Base-by-base conservation (phyloP, 1,284 basidiomycete genomes). In the Rhizoctonia solani region DNA sequence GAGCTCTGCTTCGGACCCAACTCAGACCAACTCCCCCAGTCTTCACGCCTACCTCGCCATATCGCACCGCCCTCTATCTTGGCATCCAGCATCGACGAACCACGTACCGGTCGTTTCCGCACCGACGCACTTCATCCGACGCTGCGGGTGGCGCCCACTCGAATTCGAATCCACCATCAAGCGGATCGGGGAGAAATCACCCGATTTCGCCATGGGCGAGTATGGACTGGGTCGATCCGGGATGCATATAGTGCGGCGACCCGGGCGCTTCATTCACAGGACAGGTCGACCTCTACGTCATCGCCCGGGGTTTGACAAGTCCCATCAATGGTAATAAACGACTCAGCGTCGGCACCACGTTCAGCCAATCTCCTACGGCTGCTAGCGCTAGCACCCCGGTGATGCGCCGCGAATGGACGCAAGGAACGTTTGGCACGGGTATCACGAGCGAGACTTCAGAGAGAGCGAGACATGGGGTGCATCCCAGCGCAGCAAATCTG, bases 171-270 rank as follows among this genome's bases (percentile, higher is more conserved):
- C 8, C 50, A 16, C 50, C 13, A 11, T 52, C 49, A 9, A 27
- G n/a, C n/a, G n/a, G n/a, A n/a, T n/a, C n/a, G n/a, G n/a, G n/a
- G n/a, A n/a, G n/a, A n/a, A n/a, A n/a, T n/a, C n/a, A n/a, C n/a
- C n/a, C 49, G 59, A 63, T 14, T 41, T 50, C n/a, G 37, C 30
- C 34, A 49, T 63, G 5, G 59, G 44, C 4, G 59, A 63, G 44
- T 37, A 39, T 34, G 47, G 59, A 23, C 39, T 52, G 13, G 47
- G 47, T 27, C 23, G 59, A 14, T 6, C 32, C 19, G 59, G 59
- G 59, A 63, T 25, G 59, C 59, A 63, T 63, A 63, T 42, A 63
- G 59, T 27, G 49, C 59, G 8, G 49, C 37, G 6, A 53, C 59
- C 6, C 59, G 47, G 5, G 34, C 59, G 34, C 34, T 53, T 29